Conservation (phyloP, 2,329 filamentous ascomycete species). For the Sporothrix luriei region DNA sequence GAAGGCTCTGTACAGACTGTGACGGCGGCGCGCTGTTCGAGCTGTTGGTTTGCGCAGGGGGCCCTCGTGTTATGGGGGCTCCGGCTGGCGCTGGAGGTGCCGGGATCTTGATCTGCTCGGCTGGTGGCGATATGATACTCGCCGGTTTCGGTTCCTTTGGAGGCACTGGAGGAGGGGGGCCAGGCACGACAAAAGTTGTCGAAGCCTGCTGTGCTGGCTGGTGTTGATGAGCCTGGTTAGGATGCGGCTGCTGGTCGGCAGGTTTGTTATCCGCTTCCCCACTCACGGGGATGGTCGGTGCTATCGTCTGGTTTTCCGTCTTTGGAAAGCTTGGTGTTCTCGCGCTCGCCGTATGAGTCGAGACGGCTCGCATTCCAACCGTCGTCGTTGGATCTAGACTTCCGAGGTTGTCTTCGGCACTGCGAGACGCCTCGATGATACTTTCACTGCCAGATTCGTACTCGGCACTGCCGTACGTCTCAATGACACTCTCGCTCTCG, state of each 20-base stretch:
- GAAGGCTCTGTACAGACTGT: constrained; percentile 7
- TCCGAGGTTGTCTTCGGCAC: not conserved
- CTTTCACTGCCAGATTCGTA: not conserved
- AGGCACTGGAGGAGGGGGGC: constrained; percentile 19
- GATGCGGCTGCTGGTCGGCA: not conserved
- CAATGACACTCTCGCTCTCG: not conserved
- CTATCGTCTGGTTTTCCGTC: not conserved
- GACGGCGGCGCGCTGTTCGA: not conserved
- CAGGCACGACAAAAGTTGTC: constrained; percentile 4
- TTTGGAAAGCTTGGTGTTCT: not conserved
- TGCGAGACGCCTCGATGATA: not conserved
- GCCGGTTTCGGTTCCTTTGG: not conserved
- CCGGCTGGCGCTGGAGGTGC: constrained; percentile 11
- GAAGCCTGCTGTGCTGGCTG: not conserved
- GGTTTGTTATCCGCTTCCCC: not conserved
- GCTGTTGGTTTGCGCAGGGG: not conserved
- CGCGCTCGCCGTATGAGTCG: not conserved
- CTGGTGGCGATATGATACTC: not conserved
- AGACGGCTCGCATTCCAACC: not conserved
- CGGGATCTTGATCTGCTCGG: constrained; percentile 9
- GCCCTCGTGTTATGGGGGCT: not conserved
- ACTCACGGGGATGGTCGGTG: not conserved
- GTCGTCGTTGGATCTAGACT: constrained; percentile 1
- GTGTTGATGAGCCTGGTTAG: not conserved
- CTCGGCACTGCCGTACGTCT: not conserved